phyloP scores from a whole-genome alignment of 495 filamentous ascomycete species.

The Aspergillus saccharolyticus region DNA sequence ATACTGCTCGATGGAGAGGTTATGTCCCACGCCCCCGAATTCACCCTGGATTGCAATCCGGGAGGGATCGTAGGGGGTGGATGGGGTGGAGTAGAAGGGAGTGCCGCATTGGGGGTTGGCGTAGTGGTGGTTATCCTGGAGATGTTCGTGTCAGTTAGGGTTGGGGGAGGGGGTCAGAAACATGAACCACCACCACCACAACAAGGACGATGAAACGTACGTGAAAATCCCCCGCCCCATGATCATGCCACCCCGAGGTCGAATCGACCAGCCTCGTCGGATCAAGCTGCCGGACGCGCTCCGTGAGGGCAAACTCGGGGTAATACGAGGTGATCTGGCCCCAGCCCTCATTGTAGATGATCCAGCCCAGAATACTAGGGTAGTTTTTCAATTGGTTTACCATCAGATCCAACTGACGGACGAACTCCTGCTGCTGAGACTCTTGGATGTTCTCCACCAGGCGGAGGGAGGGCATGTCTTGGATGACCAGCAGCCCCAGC shows the following conservation, averaged over 20 bases:
- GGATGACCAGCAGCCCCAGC: constrained; percentile 58
- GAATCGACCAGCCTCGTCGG: constrained; percentile 57
- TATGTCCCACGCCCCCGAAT: constrained; percentile 61
- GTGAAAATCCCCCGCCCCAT: constrained; percentile 55
- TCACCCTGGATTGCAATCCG: constrained; percentile 65
- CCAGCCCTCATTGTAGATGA: constrained; percentile 72
- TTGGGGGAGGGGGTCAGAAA: neutral
- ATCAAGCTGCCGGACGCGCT: constrained; percentile 49
- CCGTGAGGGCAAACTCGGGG: constrained; percentile 53
- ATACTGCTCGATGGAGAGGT: constrained; percentile 51
- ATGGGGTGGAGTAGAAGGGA: constrained; percentile 53
- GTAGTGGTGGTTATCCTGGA: constrained; percentile 71
- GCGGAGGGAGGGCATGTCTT: constrained; percentile 62
- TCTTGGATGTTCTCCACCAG: constrained; percentile 30
- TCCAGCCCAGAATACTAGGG: constrained; percentile 53
- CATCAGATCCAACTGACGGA: constrained; percentile 55
- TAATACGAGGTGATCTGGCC: constrained; percentile 47
- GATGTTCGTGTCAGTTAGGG: no score
- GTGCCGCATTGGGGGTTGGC: constrained; percentile 65
- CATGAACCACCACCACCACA: no score
- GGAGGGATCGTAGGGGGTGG: constrained; percentile 51
- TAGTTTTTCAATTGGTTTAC: constrained; percentile 58
- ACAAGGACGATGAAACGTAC: no score
- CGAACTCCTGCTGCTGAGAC: constrained; percentile 54
- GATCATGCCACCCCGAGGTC: constrained; percentile 57